Evolutionary conservation across 306 rosid genomes (phyloP).

Genomic region (Trifolium fragiferum): DNA sequence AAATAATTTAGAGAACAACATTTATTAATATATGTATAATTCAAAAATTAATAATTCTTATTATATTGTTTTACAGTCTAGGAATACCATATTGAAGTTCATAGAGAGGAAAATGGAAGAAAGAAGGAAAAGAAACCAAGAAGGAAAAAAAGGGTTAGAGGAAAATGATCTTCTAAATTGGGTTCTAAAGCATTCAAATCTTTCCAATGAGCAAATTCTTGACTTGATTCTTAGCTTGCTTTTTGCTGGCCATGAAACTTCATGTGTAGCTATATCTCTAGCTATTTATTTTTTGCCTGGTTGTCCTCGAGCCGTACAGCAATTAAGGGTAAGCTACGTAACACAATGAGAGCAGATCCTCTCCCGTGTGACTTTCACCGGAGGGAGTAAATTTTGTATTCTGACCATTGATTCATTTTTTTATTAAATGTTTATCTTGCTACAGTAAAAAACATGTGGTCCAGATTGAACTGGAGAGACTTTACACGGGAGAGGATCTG

Average conservation of each 20-base stretch:
- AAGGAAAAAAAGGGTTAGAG: conserved; percentile 35
- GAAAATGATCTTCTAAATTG: conserved; percentile 89
- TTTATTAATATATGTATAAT: too few relatives aligned
- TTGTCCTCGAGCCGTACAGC: conserved; percentile 69
- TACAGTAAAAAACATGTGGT: too few relatives aligned
- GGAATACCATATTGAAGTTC: conserved; percentile 60
- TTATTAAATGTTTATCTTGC: too few relatives aligned
- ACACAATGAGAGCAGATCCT: too few relatives aligned
- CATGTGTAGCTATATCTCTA: conserved; percentile 79
- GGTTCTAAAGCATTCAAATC: conserved; percentile 81
- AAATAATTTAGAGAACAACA: too few relatives aligned
- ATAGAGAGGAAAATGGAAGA: conserved; percentile 47
- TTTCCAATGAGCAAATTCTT: conserved; percentile 89
- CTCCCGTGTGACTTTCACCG: too few relatives aligned
- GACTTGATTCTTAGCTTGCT: conserved; percentile 88
- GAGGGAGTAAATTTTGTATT: too few relatives aligned
- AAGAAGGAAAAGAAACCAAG: conserved; percentile 33
- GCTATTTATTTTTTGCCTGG: conserved; percentile 77
- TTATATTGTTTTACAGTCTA: conserved; percentile 37
- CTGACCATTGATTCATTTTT: too few relatives aligned
- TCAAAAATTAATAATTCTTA: too few relatives aligned
- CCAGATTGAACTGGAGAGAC: too few relatives aligned
- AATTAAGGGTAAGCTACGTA: conserved; percentile 58
- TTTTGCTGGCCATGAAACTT: conserved; percentile 95
- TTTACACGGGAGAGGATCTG: too few relatives aligned